A percentile compares a stretch with the other conserved stretches of the same genome.
These are phyloP conservation scores for Fusarium setosum DNA, from an alignment of 2,329 filamentous ascomycete species.

Conservation along the genomic window DNA sequence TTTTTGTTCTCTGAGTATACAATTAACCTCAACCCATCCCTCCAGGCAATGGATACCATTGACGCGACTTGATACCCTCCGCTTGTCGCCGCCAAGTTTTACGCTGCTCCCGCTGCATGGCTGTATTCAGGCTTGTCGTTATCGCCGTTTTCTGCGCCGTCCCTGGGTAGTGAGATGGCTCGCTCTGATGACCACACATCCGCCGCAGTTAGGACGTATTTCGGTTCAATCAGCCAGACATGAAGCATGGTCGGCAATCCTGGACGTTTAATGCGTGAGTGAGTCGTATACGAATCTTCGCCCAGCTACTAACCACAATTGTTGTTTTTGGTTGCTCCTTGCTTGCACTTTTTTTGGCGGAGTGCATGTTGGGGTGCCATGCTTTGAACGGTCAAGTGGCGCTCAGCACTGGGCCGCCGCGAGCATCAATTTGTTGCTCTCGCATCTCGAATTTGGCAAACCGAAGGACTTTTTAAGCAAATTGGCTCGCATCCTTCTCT, in stretches of 20 bases:
- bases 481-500: neutral
- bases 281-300: neutral
- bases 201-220: fast-evolving
- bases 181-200: neutral
- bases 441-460: neutral
- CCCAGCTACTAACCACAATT: neutral
- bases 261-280: neutral
- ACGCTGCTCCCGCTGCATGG: neutral
- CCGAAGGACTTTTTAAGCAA: neutral
- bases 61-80: neutral
- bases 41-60: neutral
- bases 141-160: neutral
- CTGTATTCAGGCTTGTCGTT: neutral
- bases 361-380: neutral
- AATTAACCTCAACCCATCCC: too few species aligned
- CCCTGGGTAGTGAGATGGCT: neutral
- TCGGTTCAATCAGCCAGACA: neutral
- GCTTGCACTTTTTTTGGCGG: neutral
- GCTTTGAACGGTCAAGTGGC: neutral
- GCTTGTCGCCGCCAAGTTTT: neutral
- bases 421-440: too few species aligned
- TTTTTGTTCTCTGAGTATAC: too few species aligned
- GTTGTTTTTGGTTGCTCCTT: neutral
- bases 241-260: neutral
- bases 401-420: too few species aligned